Evolutionary conservation across 805 yeast genomes (phyloP).

Genomic region (Peterozyma toletana): DNA sequence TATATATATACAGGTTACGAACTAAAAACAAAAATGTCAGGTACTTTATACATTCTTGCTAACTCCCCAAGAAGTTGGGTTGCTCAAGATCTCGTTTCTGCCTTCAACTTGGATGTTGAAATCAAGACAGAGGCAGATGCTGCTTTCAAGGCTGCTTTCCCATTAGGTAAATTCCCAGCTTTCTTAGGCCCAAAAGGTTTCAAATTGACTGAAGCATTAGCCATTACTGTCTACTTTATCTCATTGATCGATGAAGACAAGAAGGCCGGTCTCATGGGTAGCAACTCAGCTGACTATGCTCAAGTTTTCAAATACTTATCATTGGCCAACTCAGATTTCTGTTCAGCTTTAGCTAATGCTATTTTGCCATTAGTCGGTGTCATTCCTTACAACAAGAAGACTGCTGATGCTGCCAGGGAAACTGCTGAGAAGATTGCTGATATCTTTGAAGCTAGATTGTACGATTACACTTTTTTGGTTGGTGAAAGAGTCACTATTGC

Average conservation of each 20-base stretch:
- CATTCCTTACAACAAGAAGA: constrained; percentile 51
- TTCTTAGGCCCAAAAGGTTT: constrained; percentile 63
- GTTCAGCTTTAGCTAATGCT: constrained; percentile 31
- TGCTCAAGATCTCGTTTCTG: too few species aligned
- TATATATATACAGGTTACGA: too few species aligned
- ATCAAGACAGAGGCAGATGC: neutral
- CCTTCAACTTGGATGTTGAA: neutral
- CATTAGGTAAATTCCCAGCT: constrained; percentile 59
- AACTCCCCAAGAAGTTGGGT: too few species aligned
- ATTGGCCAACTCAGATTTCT: constrained; percentile 52
- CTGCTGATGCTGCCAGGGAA: constrained; percentile 12
- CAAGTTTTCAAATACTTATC: constrained; percentile 62
- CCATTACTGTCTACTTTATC: constrained; percentile 45
- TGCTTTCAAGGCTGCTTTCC: constrained; percentile 30
- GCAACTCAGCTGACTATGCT: constrained; percentile 47
- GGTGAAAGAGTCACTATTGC: constrained; percentile 52
- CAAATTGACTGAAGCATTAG: constrained; percentile 63
- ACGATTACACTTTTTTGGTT: constrained; percentile 36
- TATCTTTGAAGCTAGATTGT: constrained; percentile 35
- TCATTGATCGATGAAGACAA: constrained; percentile 26
- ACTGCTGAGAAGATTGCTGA: constrained; percentile 25
- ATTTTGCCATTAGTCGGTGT: constrained; percentile 51
- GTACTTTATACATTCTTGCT: too few species aligned
- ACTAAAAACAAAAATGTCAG: too few species aligned
- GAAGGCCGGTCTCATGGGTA: constrained; percentile 48